Evolutionary conservation across 345 rosid species (phyloP).

Genomic region (Draba incana): DNA sequence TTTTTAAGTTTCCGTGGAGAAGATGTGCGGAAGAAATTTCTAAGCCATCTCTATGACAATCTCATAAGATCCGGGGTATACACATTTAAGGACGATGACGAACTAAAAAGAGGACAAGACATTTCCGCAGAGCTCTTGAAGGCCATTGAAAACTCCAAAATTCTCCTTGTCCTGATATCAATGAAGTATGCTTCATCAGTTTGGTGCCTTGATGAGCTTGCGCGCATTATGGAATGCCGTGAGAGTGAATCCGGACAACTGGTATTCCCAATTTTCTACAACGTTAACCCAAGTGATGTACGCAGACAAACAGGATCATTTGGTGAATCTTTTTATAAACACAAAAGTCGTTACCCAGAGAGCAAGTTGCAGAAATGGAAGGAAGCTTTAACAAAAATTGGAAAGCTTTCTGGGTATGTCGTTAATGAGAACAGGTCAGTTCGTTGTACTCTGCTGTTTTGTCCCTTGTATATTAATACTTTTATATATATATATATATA

Average conservation of each 20-base stretch:
- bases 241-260: not conserved
- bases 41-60: not conserved
- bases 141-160: constrained; percentile 10
- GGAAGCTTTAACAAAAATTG: constrained; percentile 8
- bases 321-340: not conserved
- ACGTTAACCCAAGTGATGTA: constrained; percentile 20
- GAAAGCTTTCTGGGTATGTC: not conserved
- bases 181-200: constrained; percentile 1
- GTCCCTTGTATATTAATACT: no score
- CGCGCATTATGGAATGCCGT: constrained; percentile 11
- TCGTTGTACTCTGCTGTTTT: not conserved
- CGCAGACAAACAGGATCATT: constrained; percentile 18
- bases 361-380: constrained; percentile 9
- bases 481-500: no score
- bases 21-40: not conserved
- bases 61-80: not conserved
- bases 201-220: constrained; percentile 34
- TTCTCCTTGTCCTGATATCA: not conserved
- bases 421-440: not conserved
- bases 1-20: constrained; percentile 17
- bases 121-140: not conserved
- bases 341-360: not conserved
- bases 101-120: not conserved
- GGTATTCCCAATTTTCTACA: constrained; percentile 30
- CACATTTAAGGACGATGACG: not conserved